Percentiles rank a stretch among this genome's conserved stretches.
These are phyloP conservation scores for Coniferiporia sulphurascens DNA, from an alignment of 1,284 basidiomycete species.

Conservation along the genomic window DNA sequence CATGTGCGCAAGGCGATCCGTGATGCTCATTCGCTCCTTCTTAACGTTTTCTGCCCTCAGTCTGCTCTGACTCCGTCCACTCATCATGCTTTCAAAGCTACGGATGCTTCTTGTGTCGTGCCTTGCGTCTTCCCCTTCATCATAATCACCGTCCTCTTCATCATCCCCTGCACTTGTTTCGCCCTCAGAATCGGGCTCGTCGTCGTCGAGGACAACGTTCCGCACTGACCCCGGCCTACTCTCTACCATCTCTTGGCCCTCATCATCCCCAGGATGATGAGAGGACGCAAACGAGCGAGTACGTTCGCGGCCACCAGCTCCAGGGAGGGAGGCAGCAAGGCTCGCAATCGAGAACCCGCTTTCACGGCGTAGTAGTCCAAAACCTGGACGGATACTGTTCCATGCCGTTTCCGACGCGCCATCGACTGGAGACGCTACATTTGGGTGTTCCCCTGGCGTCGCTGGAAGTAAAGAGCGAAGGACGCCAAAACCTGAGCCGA, in stretches of 20 bases:
- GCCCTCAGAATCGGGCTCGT: constrained; percentile 27
- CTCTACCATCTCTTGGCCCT: constrained; percentile 61
- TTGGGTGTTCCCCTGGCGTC: constrained; percentile 24
- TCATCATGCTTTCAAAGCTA: constrained; percentile 82
- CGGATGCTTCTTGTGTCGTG: constrained; percentile 65
- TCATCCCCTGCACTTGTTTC: constrained; percentile 28
- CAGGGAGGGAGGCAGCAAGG: constrained; percentile 63
- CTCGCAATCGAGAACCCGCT: constrained; percentile 79
- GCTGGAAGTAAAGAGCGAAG: constrained; percentile 58
- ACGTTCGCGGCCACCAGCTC: constrained; percentile 28
- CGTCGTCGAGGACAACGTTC: constrained; percentile 32
- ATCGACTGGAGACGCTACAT: constrained; percentile 24
- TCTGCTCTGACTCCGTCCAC: constrained; percentile 35
- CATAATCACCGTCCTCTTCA: constrained; percentile 30
- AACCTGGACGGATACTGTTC: constrained; percentile 43
- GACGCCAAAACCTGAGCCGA: constrained; percentile 80
- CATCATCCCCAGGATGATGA: constrained; percentile 34
- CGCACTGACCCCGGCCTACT: constrained; percentile 50
- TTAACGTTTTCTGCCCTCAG: constrained; percentile 24
- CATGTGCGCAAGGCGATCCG: constrained; percentile 72
- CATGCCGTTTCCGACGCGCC: constrained; percentile 31
- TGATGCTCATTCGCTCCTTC: constrained; percentile 53
- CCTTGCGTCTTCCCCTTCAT: constrained; percentile 35
- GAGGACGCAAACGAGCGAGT: constrained; percentile 23
- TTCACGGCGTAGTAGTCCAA: constrained; percentile 64